Base-by-base conservation (phyloP, 129 eudicot species). In the Lonicera japonica region DNA sequence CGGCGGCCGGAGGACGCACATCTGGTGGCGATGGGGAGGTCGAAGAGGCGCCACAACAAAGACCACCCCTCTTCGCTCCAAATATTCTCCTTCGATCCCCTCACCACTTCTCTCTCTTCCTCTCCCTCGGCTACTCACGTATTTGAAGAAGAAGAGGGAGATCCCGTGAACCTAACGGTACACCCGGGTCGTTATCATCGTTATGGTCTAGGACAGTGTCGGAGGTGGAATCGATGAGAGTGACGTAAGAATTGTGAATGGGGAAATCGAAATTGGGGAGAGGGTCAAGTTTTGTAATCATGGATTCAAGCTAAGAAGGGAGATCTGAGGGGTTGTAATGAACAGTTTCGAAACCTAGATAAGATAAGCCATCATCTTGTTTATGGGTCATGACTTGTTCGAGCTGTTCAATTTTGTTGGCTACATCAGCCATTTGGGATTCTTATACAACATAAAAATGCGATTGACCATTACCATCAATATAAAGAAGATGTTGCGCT, bases 341-440 rank as follows among this genome's bases (percentile, higher is more conserved):
- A 51, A 89, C 95, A 12, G 86, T 73, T 5, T 82, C 95, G 0
- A 80, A 78, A 13, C 68, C 89, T 0, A 83, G 60, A 1, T 77
- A 80, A 23, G 86, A 76, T 0, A 83, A 51, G 0, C 75, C 88
- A 12, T 78, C 86, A 41, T 70, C 81, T 39, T 77, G 80, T 11
- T 38, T 68, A 15, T 52, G 64, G 0, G 78, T 75, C 50, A 87
- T 70, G 1, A 46, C 83, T 36, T 70, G 67, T 62, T 86, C 95
- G 14, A 87, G 80, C 34, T 83, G 92, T 34, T 86, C 83, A 24
- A 90, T 64, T 67, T 86, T 90, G 14, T 73, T 81, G 11, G 97
- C 97, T 5, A 90, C 87, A 4, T 83, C 81, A n/a, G 80, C 86
- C 95, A 90, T 90, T 59, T 90, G n/a, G n/a, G n/a, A n/a, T n/a